These are phyloP conservation scores for Pichia kluyveri DNA, from an alignment of 805 yeast species.

Conservation along the genomic window DNA sequence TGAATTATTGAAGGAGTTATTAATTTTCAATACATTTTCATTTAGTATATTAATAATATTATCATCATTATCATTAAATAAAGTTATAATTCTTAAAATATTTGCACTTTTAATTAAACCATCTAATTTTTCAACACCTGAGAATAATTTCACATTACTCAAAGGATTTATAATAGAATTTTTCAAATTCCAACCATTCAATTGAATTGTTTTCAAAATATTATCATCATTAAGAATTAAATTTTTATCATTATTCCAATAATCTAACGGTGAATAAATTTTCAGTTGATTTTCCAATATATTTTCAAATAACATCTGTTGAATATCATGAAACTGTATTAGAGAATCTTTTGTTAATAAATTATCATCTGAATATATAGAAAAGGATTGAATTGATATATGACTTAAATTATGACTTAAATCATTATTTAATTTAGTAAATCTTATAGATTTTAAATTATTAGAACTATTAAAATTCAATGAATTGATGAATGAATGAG, in stretches of 20 bases:
- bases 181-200: conserved; percentile 15
- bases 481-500: not conserved
- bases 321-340: not conserved
- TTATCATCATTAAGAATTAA: conserved; percentile 25
- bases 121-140: conserved; percentile 33
- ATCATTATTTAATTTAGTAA: not conserved
- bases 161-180: conserved; percentile 17
- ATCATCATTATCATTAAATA: conserved; percentile 12
- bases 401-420: not conserved
- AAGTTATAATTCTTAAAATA: conserved; percentile 28
- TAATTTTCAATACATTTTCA: not conserved
- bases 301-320: conserved; percentile 1
- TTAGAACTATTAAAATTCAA: not conserved
- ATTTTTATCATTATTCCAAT: conserved; percentile 31
- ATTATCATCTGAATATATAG: not conserved
- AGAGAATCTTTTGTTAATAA: not conserved
- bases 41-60: not conserved
- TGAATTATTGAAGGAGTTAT: no score
- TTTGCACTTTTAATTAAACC: conserved; percentile 35
- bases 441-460: not conserved
- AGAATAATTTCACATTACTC: conserved; percentile 23
- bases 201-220: conserved; percentile 32
- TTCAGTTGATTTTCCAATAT: not conserved
- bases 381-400: not conserved
- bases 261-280: conserved; percentile 31